Evolutionary conservation across 257 asterid genomes (phyloP).

Genomic region (Lithospermum erythrorhizon): DNA sequence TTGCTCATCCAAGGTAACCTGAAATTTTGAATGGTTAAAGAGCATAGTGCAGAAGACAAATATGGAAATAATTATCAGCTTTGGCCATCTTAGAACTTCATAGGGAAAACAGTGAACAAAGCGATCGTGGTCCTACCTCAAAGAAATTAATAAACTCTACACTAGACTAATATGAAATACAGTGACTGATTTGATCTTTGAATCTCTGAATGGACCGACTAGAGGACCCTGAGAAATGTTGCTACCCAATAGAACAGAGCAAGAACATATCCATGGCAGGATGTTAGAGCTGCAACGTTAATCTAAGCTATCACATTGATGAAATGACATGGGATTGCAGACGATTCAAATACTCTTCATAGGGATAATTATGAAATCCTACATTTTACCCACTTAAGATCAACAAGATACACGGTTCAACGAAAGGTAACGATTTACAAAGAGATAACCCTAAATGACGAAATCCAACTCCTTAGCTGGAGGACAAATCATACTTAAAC

Average conservation of each 20-base stretch:
- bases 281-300: no score
- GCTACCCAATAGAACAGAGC: not conserved
- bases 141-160: not conserved
- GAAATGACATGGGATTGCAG: not conserved
- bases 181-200: not conserved
- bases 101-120: no score
- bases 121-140: not conserved
- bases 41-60: not conserved
- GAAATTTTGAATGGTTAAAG: slow-evolving; percentile 2
- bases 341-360: not conserved
- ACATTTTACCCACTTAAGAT: not conserved
- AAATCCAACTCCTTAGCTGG: no score
- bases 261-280: not conserved
- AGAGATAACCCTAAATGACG: no score
- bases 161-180: not conserved
- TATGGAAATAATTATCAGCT: not conserved
- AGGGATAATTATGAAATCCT: not conserved
- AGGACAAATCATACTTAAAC: no score
- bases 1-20: slow-evolving; percentile 58
- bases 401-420: not conserved
- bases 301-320: no score
- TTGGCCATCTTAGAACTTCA: no score
- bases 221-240: not conserved
- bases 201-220: no score
- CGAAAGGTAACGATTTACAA: not conserved